phyloP scores from a whole-genome alignment of 2,329 filamentous ascomycete species.

The Neobulgaria alba region DNA sequence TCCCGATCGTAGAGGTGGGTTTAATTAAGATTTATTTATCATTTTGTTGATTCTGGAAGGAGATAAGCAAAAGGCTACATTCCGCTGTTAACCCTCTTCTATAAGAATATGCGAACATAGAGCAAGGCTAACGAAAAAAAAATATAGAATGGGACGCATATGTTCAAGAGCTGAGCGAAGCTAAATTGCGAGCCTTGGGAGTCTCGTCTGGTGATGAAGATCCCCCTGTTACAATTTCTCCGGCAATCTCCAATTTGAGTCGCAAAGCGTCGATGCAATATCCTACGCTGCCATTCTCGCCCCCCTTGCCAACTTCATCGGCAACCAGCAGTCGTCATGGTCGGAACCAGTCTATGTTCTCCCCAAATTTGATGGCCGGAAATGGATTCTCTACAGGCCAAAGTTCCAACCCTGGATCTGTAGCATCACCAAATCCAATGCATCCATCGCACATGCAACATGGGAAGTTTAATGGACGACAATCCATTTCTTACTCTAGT shows the following conservation, averaged over 20 bases:
- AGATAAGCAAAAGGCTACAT: too few relatives aligned
- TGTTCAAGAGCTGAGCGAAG: conserved; percentile 74
- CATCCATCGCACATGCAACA: conserved; percentile 38
- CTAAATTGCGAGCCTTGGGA: conserved; percentile 84
- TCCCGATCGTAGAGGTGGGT: conserved; percentile 38
- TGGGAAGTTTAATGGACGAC: conserved; percentile 57
- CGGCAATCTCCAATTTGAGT: conserved; percentile 46
- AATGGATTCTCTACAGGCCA: conserved; percentile 50
- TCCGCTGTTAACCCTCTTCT: too few relatives aligned
- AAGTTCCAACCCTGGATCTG: conserved; percentile 54
- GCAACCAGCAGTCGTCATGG: conserved; percentile 59
- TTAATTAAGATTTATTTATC: conserved; percentile 2
- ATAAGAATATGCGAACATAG: too few relatives aligned
- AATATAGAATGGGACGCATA: conserved; percentile 61
- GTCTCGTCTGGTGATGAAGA: conserved; percentile 75
- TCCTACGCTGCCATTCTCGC: conserved; percentile 71
- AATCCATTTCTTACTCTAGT: conserved; percentile 60
- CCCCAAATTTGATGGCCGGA: conserved; percentile 48
- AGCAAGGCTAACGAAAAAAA: too few relatives aligned
- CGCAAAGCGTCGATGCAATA: conserved; percentile 65
- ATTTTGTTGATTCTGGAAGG: too few relatives aligned
- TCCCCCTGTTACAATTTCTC: conserved; percentile 54
- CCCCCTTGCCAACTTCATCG: conserved; percentile 72
- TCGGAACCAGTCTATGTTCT: conserved; percentile 46
- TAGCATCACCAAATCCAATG: conserved; percentile 67